Evolutionary conservation across 148 eudicot genomes (phyloP), one percentile per base, ranked within the genome.

Genomic region (Beta vulgaris): DNA sequence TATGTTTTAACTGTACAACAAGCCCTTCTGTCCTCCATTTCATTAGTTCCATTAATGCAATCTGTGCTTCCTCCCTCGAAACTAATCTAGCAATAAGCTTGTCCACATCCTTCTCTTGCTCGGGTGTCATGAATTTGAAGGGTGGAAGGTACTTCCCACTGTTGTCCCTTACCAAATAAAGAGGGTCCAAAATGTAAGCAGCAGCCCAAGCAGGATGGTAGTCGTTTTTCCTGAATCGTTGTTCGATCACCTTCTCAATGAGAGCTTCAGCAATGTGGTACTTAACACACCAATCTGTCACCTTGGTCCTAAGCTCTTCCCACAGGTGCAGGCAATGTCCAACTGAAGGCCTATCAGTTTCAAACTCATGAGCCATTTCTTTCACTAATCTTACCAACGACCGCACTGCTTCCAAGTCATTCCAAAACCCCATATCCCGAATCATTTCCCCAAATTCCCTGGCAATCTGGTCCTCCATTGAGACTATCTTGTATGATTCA

Each of bases 171-270:
- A 88, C 82, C 82, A 92, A 74, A 77, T 95, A 92, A 0, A 89
- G 76, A 0, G 98, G 98, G 78, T 95, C 97, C 12, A 95, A 88
- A 21, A 95, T 80, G 28, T 90, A 91, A 0, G 98, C 98, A 7
- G 96, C 96, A 14, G 98, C 90, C 98, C 98, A 95, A 60, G 98
- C 89, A 5, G 98, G 96, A 55, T 95, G 98, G 74, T 95, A 95
- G 63, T n/a, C n/a, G n/a, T 90, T 95, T 70, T 90, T 92, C 74
- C 77, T 86, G 76, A 92, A 95, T 49, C 97, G 83, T 39, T 66
- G 75, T 31, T 95, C 93, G 0, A 90, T 76, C 42, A 92, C 76
- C 63, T 83, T 89, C 55, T 91, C 97, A 11, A 90, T 86, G 14
- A 76, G 76, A 1, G 55, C 77, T 77, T 89, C 91, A 36, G 76